Evolutionary conservation across 2,329 filamentous ascomycete genomes (phyloP), one percentile per base, ranked within the genome.

Genomic region (Aspergillus persii): DNA sequence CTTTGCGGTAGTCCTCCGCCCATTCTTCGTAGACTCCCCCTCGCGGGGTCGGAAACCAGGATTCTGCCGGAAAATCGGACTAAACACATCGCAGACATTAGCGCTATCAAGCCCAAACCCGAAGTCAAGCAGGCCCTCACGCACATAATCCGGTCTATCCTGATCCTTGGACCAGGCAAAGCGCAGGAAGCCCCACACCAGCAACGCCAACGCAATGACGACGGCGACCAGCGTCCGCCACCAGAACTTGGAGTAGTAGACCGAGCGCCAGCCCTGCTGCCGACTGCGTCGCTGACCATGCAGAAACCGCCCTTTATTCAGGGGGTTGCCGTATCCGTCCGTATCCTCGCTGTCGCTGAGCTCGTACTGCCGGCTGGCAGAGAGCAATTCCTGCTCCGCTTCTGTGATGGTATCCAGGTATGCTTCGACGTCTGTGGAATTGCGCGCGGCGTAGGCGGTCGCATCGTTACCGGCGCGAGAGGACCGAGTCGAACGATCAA

Each of bases 1-100:
- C 93, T 73, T 92, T 93, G 49, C 79, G 78, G 73, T 96, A 96
- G 72, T 90, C 92, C 59, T 88, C 84, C 11, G 83, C 83, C 93
- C 92, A 96, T 31, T 79, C 78, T 55, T 81, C 74, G 4, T 86
- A 81, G 0, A 87, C 88, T 15, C 93, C 93, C 31, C 93, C 93
- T 55, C 79, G 83, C 0, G 92, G 92, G 0, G 88, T 84, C 0
- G 92, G 92, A 73, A 96, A 92, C 88, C 88, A 91, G 0, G 89
- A 87, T 30, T 88, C 87, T 2, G 88, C 88, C 59, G 80, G 75
- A 62, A 71, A 48, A 41, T 41, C 15, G 12, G 36, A 41, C 36
- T 39, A 57, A 54, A 12, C 47, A 54, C 70, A 65, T 65, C 59
- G 36, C 51, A 47, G 4, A 9, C 15, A 3, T 46, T 36, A 8